A percentile compares a stretch with the other conserved stretches of the same genome.
Evolutionary conservation across 352 stramenopile species (phyloP).

Genomic region (Globisporangium alternatum): DNA sequence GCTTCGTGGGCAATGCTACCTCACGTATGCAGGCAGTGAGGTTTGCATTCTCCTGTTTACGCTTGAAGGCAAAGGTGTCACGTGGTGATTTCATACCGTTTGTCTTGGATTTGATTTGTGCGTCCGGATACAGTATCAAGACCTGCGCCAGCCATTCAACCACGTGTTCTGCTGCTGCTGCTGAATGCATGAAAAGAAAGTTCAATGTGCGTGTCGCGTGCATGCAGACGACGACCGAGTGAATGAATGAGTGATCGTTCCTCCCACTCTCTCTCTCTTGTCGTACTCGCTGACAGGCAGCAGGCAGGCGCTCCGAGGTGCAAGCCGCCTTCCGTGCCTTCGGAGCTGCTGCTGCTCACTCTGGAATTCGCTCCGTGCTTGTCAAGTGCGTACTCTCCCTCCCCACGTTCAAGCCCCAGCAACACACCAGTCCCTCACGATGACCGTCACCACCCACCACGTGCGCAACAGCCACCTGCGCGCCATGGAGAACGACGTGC

Average conservation of each 20-base stretch:
- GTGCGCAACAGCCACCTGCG: conserved; percentile 64
- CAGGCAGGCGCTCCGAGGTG: too few species aligned
- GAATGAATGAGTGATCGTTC: too few species aligned
- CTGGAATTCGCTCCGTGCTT: conserved; percentile 12
- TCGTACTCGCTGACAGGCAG: neutral
- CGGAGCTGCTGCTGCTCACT: conserved; percentile 6
- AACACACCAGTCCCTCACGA: neutral
- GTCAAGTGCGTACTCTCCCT: conserved; percentile 1
- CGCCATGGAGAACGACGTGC: conserved; percentile 60
- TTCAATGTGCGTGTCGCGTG: conserved; percentile 16
- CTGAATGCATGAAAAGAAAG: conserved; percentile 16
- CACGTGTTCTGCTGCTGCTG: neutral
- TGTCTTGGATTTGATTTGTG: too few species aligned
- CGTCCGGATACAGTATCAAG: too few species aligned
- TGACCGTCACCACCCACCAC: conserved; percentile 22
- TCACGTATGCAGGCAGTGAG: too few species aligned
- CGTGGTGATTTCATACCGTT: too few species aligned
- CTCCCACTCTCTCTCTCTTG: neutral
- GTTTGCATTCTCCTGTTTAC: too few species aligned
- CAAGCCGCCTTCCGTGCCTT: neutral
- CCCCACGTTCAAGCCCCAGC: neutral
- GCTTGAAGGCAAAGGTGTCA: too few species aligned
- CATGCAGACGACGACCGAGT: neutral
- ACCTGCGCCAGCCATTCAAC: conserved; percentile 4
- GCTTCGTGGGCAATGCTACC: too few species aligned